Base-by-base conservation (phyloP, 371 early-diverging fungal genomes). In the Mucor velutinosus region DNA sequence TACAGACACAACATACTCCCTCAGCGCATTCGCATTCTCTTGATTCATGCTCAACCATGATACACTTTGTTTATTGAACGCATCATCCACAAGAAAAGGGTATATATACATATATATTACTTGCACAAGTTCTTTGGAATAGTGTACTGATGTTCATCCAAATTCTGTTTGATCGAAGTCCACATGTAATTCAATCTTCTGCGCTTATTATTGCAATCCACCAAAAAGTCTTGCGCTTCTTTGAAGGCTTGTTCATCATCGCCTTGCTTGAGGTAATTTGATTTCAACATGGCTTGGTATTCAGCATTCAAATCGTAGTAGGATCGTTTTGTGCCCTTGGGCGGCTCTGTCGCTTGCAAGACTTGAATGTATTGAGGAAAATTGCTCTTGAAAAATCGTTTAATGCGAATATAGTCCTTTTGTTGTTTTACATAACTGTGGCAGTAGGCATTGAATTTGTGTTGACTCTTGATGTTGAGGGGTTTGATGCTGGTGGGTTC, bases 171-270 rank as follows among this genome's bases (percentile, higher is more conserved):
- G 30, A 67, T 67, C 0, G 62, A 61, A 7, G 30, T 56, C 67
- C 67, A 67, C 67, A 67, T 67, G 56, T 43, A 67, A 55, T 67
- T 67, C 15, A 67, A 33, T 32, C 67, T 11, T 61, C 67, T 39
- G 10, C 67, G 33, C 55, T 67, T 67, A 2, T 30, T 55, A 23
- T 61, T 56, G 25, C 67, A 67, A 23, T 67, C 62, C 25, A 32
- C 29, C 4, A 67, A 29, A 14, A 60, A 60, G 17, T 41, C 30
- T 17, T 67, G 61, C 0, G 67, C 62, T 56, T 67, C 61, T 15
- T 45, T 53, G 15, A 61, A 56, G 1, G 10, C 29, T 6, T 39
- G 10, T 17, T 67, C 45, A 14, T 63, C 21, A 27, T 55, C 45
- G 0, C 29, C 21, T 12, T 32, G 23, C 30, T 61, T 55, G 1